Conservation (phyloP, 1,139 yeast genomes). For the Pneumocystis canis region DNA sequence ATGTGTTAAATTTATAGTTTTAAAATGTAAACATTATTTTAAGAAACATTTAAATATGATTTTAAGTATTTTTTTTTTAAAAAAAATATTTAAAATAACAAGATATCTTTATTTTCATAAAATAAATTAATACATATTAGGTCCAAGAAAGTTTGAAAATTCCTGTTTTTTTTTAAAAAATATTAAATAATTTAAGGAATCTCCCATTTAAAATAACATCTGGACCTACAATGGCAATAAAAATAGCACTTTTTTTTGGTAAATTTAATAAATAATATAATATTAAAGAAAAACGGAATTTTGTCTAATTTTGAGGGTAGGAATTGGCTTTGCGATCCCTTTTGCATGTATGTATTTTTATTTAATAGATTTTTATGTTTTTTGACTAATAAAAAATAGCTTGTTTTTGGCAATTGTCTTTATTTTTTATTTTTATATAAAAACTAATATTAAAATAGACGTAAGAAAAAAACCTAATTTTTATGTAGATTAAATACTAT, state of each 20-base stretch:
- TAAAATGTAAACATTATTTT: not conserved
- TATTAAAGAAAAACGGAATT: not conserved
- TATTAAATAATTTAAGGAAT: not conserved
- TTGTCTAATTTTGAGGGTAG: not conserved
- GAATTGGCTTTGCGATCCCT: not conserved
- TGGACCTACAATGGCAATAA: not conserved
- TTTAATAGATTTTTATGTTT: not conserved
- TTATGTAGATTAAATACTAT: not conserved
- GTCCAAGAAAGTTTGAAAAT: not conserved
- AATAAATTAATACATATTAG: not conserved
- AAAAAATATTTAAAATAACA: not conserved
- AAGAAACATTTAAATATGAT: not conserved
- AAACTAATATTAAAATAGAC: not conserved
- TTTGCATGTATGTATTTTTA: not conserved
- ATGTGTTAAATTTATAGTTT: not conserved
- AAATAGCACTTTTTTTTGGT: not conserved
- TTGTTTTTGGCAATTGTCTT: not conserved
- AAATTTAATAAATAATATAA: not conserved
- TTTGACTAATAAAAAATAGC: not conserved
- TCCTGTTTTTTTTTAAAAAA: not conserved
- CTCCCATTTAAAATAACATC: not conserved
- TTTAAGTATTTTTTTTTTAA: not conserved
- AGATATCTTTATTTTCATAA: not conserved
- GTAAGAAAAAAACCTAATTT: not conserved
- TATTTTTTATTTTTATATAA: not conserved